Evolutionary conservation across 2,329 filamentous ascomycete genomes (phyloP), one percentile per base, ranked within the genome.

Genomic region (Apiospora koreana): DNA sequence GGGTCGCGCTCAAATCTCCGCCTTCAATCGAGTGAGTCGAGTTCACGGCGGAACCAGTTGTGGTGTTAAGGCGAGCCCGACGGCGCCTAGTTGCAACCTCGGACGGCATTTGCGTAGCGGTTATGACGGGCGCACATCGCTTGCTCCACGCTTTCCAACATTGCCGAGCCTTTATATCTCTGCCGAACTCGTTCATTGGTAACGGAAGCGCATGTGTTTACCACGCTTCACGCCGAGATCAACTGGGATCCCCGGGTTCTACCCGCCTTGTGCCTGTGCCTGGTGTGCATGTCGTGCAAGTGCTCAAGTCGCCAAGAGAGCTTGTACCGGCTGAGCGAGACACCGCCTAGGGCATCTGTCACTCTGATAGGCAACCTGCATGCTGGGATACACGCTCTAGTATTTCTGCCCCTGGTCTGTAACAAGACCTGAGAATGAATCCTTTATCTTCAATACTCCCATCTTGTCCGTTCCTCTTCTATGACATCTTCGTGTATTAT

Each of bases 341-440:
- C 54, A 62, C 18, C 21, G 9, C 31, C 35, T 62, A 67, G 75
- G 69, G 38, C 72, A 74, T 68, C 68, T 73, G 70, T 67, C 67
- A 70, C 69, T 65, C 65, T 31, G 68, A 58, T 68, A 75, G 74
- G 72, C 71, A 70, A 41, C 69, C 67, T 74, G 73, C 74, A 76
- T 69, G 45, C 68, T 64, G 48, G 71, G 69, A 75, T 73, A 71
- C 67, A 72, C 71, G 73, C 73, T 75, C 72, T 10, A 58, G 69
- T 65, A 66, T 16, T n/a, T 62, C 31, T 69, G 67, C 69, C 43
- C 67, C 23, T 73, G 70, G 31, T 46, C 35, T 38, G 66, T 72
- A 67, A 65, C 69, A 69, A 70, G 42, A 28, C 21, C 41, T 8
- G 25, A 38, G 54, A n/a, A 38, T 23, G 31, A 62, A n/a, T 38